Evolutionary conservation across 768 basidiomycete species (phyloP).

Genomic region (Phanerodontia chrysosporium): DNA sequence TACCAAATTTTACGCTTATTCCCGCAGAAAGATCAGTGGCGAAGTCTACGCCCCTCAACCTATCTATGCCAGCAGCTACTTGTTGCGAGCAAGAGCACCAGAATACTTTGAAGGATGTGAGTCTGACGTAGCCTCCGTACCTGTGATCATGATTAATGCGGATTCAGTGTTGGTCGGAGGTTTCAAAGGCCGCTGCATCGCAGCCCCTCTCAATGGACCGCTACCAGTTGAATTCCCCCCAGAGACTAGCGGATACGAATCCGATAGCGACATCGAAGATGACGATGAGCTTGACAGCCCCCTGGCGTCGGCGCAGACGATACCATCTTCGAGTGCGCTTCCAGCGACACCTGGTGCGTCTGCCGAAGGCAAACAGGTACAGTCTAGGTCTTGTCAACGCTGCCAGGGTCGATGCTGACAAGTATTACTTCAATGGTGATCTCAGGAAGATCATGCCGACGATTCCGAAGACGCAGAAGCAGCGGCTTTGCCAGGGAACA

Average conservation of each 20-base stretch:
- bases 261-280: conserved; percentile 34
- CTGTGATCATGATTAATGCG: no score
- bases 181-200: not conserved
- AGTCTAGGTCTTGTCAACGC: no score
- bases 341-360: no score
- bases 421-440: no score
- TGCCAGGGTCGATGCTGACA: no score
- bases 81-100: conserved; percentile 23
- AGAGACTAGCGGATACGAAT: conserved; percentile 21
- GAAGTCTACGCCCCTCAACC: conserved; percentile 17
- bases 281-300: conserved; percentile 2
- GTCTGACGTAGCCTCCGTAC: no score
- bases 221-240: conserved; percentile 12
- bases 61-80: conserved; percentile 25
- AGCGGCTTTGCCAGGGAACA: no score
- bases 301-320: not conserved
- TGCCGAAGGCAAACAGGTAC: no score
- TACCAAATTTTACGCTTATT: conserved; percentile 30
- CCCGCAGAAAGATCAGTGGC: conserved; percentile 15
- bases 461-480: no score
- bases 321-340: not conserved
- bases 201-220: not conserved
- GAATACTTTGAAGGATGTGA: conserved; percentile 26
- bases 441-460: no score
- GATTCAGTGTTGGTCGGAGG: not conserved